These are phyloP conservation scores for Alternaria burnsii DNA, from an alignment of 2,329 filamentous ascomycete genomes.

Conservation along the genomic window DNA sequence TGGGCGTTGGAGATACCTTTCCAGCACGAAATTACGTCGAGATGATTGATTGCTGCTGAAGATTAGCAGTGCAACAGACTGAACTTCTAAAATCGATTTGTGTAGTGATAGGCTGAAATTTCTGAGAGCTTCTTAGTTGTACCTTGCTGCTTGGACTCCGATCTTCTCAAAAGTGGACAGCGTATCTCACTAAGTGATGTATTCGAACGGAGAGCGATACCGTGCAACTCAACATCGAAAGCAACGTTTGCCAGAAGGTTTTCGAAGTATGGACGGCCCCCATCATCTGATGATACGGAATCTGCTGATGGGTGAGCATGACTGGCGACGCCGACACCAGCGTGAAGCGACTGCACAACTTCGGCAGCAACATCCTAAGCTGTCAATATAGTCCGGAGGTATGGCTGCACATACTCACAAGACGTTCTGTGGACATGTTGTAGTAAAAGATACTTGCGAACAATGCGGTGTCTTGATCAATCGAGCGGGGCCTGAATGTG, in stretches of 20 bases:
- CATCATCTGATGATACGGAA: not conserved
- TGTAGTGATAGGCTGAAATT: not conserved
- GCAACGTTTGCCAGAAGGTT: slow-evolving; percentile 15
- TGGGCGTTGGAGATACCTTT: slow-evolving; percentile 41
- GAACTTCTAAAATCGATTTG: not conserved
- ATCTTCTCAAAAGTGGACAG: slow-evolving; percentile 37
- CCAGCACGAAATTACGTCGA: slow-evolving; percentile 50
- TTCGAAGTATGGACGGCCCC: slow-evolving; percentile 5
- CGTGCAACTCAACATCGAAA: slow-evolving; percentile 28
- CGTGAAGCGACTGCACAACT: not conserved
- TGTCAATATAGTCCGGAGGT: not conserved
- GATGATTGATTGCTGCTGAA: slow-evolving; percentile 31
- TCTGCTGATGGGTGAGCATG: slow-evolving; percentile 30
- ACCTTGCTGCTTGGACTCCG: slow-evolving; percentile 20
- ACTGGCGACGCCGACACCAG: not conserved
- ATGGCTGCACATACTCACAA: slow-evolving; percentile 2
- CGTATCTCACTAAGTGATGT: slow-evolving; percentile 25
- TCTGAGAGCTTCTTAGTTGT: not conserved
- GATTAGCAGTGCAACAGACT: slow-evolving; percentile 1
- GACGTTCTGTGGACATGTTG: slow-evolving; percentile 8
- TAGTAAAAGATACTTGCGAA: slow-evolving; percentile 14
- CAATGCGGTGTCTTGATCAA: slow-evolving; percentile 8
- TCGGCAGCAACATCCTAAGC: not conserved
- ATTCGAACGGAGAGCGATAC: slow-evolving; percentile 21
- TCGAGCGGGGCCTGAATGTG: not conserved